Conservation (phyloP, 306 rosid species). For the Senna tora region DNA sequence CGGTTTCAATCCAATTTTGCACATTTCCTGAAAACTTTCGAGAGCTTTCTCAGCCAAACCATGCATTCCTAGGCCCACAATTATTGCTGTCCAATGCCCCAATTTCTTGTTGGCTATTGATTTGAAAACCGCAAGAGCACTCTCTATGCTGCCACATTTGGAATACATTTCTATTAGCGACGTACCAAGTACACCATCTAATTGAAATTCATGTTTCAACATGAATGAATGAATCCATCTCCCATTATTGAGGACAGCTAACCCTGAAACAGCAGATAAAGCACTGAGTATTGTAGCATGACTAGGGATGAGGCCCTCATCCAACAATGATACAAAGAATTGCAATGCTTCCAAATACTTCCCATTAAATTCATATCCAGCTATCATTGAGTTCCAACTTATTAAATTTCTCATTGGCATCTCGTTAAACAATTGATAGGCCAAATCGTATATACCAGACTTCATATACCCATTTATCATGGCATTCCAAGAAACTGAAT, state of each 20-base stretch:
- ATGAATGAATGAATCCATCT: slow-evolving; percentile 59
- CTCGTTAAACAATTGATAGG: slow-evolving; percentile 44
- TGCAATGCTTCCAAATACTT: slow-evolving; percentile 47
- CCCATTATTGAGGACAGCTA: slow-evolving; percentile 52
- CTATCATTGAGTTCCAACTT: slow-evolving; percentile 62
- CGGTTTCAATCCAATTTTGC: slow-evolving; percentile 49
- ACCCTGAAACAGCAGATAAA: slow-evolving; percentile 58
- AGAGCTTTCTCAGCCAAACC: slow-evolving; percentile 59
- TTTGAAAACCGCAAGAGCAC: slow-evolving; percentile 47
- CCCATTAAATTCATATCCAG: slow-evolving; percentile 57
- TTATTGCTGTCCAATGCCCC: slow-evolving; percentile 65
- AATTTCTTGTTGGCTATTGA: slow-evolving; percentile 50
- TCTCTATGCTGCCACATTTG: slow-evolving; percentile 60
- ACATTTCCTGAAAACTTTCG: slow-evolving; percentile 54
- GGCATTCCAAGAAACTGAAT: slow-evolving; percentile 60
- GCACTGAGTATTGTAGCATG: slow-evolving; percentile 51
- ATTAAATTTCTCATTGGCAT: slow-evolving; percentile 50
- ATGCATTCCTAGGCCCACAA: slow-evolving; percentile 67
- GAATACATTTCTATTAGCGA: slow-evolving; percentile 60
- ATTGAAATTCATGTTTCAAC: slow-evolving; percentile 50
- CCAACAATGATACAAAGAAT: slow-evolving; percentile 47
- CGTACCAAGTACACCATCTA: slow-evolving; percentile 61
- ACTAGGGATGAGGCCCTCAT: slow-evolving; percentile 49
- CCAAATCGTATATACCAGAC: slow-evolving; percentile 45
- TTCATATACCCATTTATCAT: slow-evolving; percentile 68